A percentile compares a stretch with the other conserved stretches of the same genome.
Evolutionary conservation across 805 yeast genomes (phyloP).

Genomic region (Starmerella bombicola): DNA sequence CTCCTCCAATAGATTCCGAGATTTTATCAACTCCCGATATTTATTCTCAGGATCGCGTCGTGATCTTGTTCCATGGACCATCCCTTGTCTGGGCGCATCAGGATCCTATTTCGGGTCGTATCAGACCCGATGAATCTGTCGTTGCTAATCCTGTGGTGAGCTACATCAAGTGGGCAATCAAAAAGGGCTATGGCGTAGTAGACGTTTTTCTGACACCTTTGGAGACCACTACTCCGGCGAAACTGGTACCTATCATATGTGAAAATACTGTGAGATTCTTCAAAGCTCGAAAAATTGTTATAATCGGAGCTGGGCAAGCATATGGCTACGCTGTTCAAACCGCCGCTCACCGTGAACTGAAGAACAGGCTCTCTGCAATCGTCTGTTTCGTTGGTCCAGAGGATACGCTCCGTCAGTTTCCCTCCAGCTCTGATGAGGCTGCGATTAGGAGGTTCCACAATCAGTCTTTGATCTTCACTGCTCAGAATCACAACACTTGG

Average conservation of each 20-base stretch:
- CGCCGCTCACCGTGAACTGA: slow-evolving; percentile 64
- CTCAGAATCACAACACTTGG: slow-evolving; percentile 72
- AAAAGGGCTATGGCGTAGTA: slow-evolving; percentile 58
- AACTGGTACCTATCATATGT: slow-evolving; percentile 63
- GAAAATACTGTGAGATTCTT: slow-evolving; percentile 78
- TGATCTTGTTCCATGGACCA: slow-evolving; percentile 76
- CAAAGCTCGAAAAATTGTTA: slow-evolving; percentile 53
- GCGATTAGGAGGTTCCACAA: slow-evolving; percentile 85
- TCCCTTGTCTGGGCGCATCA: slow-evolving; percentile 83
- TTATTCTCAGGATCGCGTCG: slow-evolving; percentile 43
- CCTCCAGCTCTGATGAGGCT: slow-evolving; percentile 79
- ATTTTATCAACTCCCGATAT: slow-evolving; percentile 62
- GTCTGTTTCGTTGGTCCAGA: slow-evolving; percentile 53
- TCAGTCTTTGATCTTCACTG: slow-evolving; percentile 71
- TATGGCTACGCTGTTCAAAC: slow-evolving; percentile 77
- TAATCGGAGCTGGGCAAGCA: slow-evolving; percentile 83
- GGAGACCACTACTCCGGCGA: slow-evolving; percentile 16
- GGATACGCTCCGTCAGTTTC: slow-evolving; percentile 59
- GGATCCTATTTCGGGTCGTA: slow-evolving; percentile 62
- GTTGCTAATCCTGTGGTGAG: slow-evolving; percentile 62
- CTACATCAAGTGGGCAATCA: slow-evolving; percentile 55
- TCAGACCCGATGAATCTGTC: slow-evolving; percentile 60
- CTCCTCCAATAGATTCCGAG: slow-evolving; percentile 45
- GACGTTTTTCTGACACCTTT: slow-evolving; percentile 38
- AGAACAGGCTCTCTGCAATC: slow-evolving; percentile 56